Conservation (phyloP, 2,329 filamentous ascomycete species). For the Colletotrichum chlorophyti region DNA sequence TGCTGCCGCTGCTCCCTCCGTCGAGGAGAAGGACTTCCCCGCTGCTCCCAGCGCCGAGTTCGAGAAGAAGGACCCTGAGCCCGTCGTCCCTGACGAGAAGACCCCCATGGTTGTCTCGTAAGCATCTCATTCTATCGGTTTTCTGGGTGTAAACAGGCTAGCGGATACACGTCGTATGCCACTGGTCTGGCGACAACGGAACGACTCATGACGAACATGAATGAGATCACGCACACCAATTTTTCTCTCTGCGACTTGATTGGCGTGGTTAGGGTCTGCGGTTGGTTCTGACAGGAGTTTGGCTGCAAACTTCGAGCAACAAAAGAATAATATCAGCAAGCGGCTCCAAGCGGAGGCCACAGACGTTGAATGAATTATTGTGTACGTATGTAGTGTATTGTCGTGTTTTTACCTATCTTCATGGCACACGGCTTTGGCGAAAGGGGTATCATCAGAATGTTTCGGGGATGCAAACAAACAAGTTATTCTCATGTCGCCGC, state of each 20-base stretch:
- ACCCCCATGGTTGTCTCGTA: slow-evolving; percentile 33
- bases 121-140: slow-evolving; percentile 19
- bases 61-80: slow-evolving; percentile 19
- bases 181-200: slow-evolving; percentile 27
- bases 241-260: slow-evolving; percentile 20
- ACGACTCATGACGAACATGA: slow-evolving; percentile 28
- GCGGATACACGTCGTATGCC: slow-evolving; percentile 14
- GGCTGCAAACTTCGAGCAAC: slow-evolving; percentile 25
- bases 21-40: slow-evolving; percentile 35
- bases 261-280: slow-evolving; percentile 18
- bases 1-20: slow-evolving; percentile 18
- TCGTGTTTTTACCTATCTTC: slow-evolving; percentile 26
- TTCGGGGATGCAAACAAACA: slow-evolving; percentile 18
- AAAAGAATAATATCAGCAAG: slow-evolving; percentile 22
- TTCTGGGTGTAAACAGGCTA: slow-evolving; percentile 23
- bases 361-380: slow-evolving; percentile 19
- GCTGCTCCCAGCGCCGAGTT: slow-evolving; percentile 28
- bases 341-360: slow-evolving; percentile 14
- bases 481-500: too few species aligned
- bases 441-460: slow-evolving; percentile 31
- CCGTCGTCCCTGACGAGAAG: slow-evolving; percentile 36
- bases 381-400: slow-evolving; percentile 30
- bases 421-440: slow-evolving; percentile 29
- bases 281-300: slow-evolving; percentile 20
- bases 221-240: slow-evolving; percentile 19